Conservation (phyloP, 805 yeast genomes). For the Teunomyces funiuensis region DNA sequence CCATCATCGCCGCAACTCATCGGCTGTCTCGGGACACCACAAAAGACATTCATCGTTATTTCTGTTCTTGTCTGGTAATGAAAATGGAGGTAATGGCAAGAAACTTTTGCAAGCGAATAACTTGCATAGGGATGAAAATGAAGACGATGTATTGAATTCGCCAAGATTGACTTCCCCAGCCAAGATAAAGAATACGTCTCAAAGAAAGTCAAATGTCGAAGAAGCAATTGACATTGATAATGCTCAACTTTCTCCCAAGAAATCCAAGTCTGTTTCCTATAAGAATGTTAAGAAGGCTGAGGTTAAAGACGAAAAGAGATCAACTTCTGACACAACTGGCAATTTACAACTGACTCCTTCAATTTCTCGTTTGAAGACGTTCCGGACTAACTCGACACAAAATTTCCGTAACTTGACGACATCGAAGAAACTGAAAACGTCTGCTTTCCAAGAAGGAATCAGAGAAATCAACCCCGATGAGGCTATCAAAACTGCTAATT, state of each 20-base stretch:
- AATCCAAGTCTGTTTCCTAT: constrained; percentile 23
- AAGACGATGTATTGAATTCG: constrained; percentile 3
- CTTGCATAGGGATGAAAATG: constrained; percentile 7
- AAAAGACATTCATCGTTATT: constrained; percentile 63
- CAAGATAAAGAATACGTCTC: constrained; percentile 18
- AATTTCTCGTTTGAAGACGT: constrained; percentile 46
- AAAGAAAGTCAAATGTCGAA: constrained; percentile 7
- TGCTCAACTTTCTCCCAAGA: constrained; percentile 36
- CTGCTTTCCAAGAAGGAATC: constrained; percentile 88
- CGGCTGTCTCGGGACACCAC: constrained; percentile 45
- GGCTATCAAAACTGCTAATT: constrained; percentile 71
- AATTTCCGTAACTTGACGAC: constrained; percentile 47
- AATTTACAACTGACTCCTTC: constrained; percentile 11
- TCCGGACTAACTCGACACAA: constrained; percentile 55
- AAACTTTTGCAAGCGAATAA: constrained; percentile 12
- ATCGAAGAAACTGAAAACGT: constrained; percentile 60
- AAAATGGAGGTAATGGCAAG: constrained; percentile 6
- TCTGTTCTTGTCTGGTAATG: constrained; percentile 44
- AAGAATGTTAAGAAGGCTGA: constrained; percentile 30
- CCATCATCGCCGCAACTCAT: constrained; percentile 31
- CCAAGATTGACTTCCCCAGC: constrained; percentile 24
- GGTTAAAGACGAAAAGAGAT: constrained; percentile 23
- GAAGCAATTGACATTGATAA: constrained; percentile 31
- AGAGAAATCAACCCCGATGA: constrained; percentile 71
- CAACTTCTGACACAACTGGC: constrained; percentile 38